Evolutionary conservation across 2,329 filamentous ascomycete species (phyloP), one percentile per base, ranked within the genome.

Genomic region (Sclerotinia spermophila): DNA sequence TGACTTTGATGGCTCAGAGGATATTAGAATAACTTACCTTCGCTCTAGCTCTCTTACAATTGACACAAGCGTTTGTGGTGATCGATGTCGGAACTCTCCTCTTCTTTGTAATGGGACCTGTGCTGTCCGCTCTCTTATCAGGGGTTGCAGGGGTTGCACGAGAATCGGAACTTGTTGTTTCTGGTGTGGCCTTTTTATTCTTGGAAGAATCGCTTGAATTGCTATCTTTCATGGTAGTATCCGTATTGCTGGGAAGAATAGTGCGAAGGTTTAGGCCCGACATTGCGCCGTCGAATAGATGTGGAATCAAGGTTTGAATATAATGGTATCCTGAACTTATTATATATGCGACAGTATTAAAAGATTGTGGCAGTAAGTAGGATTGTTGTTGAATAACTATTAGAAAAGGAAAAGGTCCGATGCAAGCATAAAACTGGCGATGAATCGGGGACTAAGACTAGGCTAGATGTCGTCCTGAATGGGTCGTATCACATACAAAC

Each of bases 1-100:
- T 24, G 13, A 30, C 24, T 17, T 51, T 27, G 55, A 68, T 24
- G 2, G 8, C 13, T 33, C 17, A 30, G 19, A 66, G 45, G 10
- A 69, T 27, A 27, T 42, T 19, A 17, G 42, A 38, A 68, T n/a
- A 4, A 74, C 75, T 69, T 71, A 80, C 79, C 75, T 81, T 81
- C 38, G 56, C 21, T 55, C 35, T 59, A 67, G 62, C 62, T 35
- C 5, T 65, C 33, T 65, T 65, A 40, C 62, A 65, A 40, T 53
- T 53, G 45, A 35, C 10, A 10, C 62, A 65, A 11, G 62, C 62
- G 45, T 65, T 65, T 65, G 45, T 4, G 19, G 62, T 65, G 27
- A 65, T 65, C 19, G 33, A 65, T 21, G 45, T 3, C 1, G 62
- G 62, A 3, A 30, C 15, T 17, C 24, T 65, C 62, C 62, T 65